Conservation (phyloP, 2,329 filamentous ascomycete species). For the Emericellopsis atlantica region DNA sequence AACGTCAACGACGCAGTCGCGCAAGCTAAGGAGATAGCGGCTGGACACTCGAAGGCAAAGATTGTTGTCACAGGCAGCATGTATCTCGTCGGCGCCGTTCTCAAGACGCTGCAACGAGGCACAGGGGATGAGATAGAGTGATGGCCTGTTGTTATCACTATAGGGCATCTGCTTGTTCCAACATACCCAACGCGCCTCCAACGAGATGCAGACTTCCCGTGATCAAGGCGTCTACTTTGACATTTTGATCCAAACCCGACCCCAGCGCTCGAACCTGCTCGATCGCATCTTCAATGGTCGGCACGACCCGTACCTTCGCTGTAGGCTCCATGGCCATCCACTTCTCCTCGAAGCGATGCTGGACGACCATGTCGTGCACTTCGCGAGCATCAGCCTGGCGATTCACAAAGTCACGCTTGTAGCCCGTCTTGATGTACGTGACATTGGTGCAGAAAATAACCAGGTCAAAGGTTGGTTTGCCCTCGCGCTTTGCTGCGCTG, state of each 20-base stretch:
- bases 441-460: constrained; percentile 77
- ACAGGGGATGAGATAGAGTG: no score
- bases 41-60: constrained; percentile 30
- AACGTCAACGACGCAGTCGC: constrained; percentile 62
- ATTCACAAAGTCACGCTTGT: constrained; percentile 46
- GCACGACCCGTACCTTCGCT: constrained; percentile 31
- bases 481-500: constrained; percentile 16
- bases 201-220: constrained; percentile 54
- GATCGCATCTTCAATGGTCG: constrained; percentile 44
- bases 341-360: constrained; percentile 37
- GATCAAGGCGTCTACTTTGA: constrained; percentile 32
- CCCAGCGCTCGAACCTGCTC: constrained; percentile 26
- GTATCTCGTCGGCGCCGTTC: constrained; percentile 68
- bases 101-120: constrained; percentile 17
- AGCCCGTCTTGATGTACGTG: constrained; percentile 35
- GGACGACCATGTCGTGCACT: constrained; percentile 36
- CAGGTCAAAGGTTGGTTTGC: constrained; percentile 45
- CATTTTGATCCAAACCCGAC: constrained; percentile 1
- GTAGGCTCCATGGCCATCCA: constrained; percentile 34
- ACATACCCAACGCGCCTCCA: constrained; percentile 36
- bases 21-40: constrained; percentile 31
- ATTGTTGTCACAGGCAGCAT: constrained; percentile 73
- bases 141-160: constrained; percentile 8
- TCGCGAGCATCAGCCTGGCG: constrained; percentile 37
- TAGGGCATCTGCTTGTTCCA: constrained; percentile 32